Percentiles rank a stretch among this genome's conserved stretches.
phyloP scores from a whole-genome alignment of 176 grass and related monocot species.

The Poa pratensis region DNA sequence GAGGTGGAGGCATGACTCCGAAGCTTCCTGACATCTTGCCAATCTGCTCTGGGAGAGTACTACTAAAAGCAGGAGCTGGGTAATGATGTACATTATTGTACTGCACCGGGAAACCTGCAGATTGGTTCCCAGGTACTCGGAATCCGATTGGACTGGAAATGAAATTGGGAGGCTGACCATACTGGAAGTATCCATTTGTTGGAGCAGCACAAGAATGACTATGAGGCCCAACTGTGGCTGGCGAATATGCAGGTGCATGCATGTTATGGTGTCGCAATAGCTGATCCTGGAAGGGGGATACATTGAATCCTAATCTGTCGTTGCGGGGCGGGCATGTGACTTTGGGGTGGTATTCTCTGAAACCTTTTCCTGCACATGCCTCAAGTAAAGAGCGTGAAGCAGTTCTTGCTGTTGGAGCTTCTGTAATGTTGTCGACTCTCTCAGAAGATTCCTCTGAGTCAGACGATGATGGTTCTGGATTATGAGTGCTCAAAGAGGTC shows the following conservation, averaged over 20 bases:
- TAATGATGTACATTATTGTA: constrained; percentile 64
- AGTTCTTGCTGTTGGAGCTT: constrained; percentile 44
- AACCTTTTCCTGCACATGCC: constrained; percentile 50
- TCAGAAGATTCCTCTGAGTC: constrained; percentile 78
- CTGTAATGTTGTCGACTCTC: constrained; percentile 33
- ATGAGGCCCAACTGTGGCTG: constrained; percentile 60
- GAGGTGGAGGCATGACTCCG: constrained; percentile 36
- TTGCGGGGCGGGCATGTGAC: constrained; percentile 29
- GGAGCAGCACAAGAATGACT: constrained; percentile 63
- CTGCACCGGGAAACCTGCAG: constrained; percentile 61
- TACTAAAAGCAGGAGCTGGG: constrained; percentile 54
- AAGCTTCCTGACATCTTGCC: constrained; percentile 48
- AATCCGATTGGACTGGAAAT: constrained; percentile 49
- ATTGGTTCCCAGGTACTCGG: constrained; percentile 44
- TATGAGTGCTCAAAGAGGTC: constrained; percentile 65
- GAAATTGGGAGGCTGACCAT: constrained; percentile 53
- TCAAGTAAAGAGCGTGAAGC: constrained; percentile 56
- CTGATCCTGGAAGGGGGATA: constrained; percentile 41
- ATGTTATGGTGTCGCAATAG: constrained; percentile 53
- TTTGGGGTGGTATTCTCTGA: constrained; percentile 63
- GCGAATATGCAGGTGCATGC: constrained; percentile 49
- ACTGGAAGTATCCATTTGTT: constrained; percentile 69
- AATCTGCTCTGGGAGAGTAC: constrained; percentile 50
- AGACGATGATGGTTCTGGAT: constrained; percentile 74
- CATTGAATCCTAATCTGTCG: constrained; percentile 41